Conservation (phyloP, 805 yeast genomes). For the Ascoidea asiatica region DNA sequence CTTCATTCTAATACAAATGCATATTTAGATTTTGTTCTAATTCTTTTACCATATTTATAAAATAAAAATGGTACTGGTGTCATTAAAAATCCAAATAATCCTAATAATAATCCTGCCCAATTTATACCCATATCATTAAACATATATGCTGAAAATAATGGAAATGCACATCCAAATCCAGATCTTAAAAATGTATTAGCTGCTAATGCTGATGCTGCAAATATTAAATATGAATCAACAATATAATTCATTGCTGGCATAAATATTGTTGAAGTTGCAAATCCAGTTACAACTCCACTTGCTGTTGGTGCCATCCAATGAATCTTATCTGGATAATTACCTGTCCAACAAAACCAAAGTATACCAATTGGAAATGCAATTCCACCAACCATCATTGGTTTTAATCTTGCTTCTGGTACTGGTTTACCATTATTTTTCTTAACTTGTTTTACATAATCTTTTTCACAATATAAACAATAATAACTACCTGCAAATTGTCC, state of each 20-base stretch:
- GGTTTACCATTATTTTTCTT: conserved; percentile 41
- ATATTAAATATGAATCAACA: conserved; percentile 52
- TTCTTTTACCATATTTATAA: conserved; percentile 38
- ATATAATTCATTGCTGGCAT: conserved; percentile 59
- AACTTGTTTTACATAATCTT: conserved; percentile 32
- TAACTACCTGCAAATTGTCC: conserved; percentile 53
- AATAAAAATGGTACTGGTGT: conserved; percentile 61
- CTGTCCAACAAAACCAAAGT: conserved; percentile 84
- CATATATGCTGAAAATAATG: conserved; percentile 62
- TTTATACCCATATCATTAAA: conserved; percentile 53
- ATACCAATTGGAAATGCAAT: conserved; percentile 64
- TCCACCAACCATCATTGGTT: conserved; percentile 64
- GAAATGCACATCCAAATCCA: conserved; percentile 55
- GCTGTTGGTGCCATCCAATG: conserved; percentile 78
- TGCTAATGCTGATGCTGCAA: conserved; percentile 72
- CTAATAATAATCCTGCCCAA: conserved; percentile 70
- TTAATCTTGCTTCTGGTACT: conserved; percentile 71
- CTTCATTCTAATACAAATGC: conserved; percentile 24
- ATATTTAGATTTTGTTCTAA: conserved; percentile 45
- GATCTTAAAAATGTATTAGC: conserved; percentile 63
- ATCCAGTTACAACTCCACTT: conserved; percentile 51
- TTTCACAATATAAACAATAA: conserved; percentile 40
- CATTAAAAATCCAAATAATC: conserved; percentile 42
- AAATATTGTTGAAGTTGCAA: conserved; percentile 57
- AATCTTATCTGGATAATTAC: conserved; percentile 51